Evolutionary conservation across 2,329 filamentous ascomycete genomes (phyloP), one percentile per base, ranked within the genome.

Genomic region (Ceratocystis smalleyi): DNA sequence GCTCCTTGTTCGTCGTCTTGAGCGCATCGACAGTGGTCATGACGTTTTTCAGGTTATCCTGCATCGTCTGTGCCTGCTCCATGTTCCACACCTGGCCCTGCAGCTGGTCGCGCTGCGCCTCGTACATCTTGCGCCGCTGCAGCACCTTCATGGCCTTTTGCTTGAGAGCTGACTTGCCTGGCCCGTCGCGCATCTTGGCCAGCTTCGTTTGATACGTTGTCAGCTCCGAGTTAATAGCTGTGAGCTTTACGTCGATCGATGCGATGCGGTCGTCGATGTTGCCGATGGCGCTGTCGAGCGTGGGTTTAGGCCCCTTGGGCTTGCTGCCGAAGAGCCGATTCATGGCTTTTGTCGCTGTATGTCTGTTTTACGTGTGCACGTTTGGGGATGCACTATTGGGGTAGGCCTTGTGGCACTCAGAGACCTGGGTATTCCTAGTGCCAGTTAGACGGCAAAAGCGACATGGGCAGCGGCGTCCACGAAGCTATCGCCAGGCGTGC

Each of bases 1-100:
- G 81, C 71, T 90, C 87, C 77, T 96, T 96, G 71, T 94, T 96
- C 27, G 92, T 96, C 1, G 88, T 91, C 82, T 96, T 95, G 83
- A 99, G 92, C 10, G 92, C 91, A 74, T 97, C 92, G 55, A 97
- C 91, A 32, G 94, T 96, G 19, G 91, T 95, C 91, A 96, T 96
- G 68, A 94, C 92, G 75, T 97, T 97, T 75, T 95, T 94, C 63
- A 99, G 82, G 73, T 97, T 97, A 77, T 97, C 92, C 77, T 95
- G 91, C 92, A 97, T 96, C 82, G 91, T 95, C 73, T 88, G 88
- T 2, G 92, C 91, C 76, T 96, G 91, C 77, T 97, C 91, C 91
- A 99, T 96, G 77, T 97, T 97, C 91, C 91, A 97, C 24, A 89
- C 89, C 77, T 99, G 94, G 69, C 87, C 83, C 76, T 95, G 88